Conservation (phyloP, 2,329 filamentous ascomycete genomes). For the Cytospora mali region DNA sequence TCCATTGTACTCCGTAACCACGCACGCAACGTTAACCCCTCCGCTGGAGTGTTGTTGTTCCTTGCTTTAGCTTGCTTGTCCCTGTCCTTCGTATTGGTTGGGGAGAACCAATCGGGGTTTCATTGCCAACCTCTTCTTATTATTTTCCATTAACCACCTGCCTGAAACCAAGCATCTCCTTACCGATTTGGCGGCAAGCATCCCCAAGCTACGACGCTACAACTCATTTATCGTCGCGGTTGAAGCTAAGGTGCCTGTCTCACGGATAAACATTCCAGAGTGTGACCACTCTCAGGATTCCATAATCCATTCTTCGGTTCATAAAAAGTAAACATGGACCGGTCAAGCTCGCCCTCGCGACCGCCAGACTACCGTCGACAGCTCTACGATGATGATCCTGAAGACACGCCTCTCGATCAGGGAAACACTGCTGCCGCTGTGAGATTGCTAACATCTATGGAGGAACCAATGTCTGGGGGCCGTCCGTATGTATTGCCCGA, state of each 20-base stretch:
- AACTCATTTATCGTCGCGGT: background rate
- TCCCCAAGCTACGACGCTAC: background rate
- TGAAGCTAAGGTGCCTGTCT: background rate
- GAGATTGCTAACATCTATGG: slow-evolving; percentile 64
- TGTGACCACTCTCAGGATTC: background rate
- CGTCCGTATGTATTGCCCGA: slow-evolving; percentile 57
- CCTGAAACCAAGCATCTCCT: background rate
- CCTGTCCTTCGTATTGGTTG: slow-evolving; percentile 1
- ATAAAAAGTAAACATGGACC: slow-evolving; percentile 47
- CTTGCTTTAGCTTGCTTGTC: slow-evolving; percentile 1
- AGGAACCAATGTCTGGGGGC: slow-evolving; percentile 51
- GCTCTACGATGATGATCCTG: slow-evolving; percentile 58
- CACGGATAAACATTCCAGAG: slow-evolving; percentile 5
- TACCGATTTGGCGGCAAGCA: background rate
- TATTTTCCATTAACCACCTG: background rate
- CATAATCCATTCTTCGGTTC: background rate
- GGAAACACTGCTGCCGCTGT: slow-evolving; percentile 54
- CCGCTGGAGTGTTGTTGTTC: background rate
- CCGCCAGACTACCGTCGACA: slow-evolving; percentile 62
- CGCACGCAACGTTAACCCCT: too few relatives aligned
- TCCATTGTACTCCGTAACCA: background rate
- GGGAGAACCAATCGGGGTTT: background rate
- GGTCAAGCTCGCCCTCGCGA: slow-evolving; percentile 52
- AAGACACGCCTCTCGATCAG: slow-evolving; percentile 50
- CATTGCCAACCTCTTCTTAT: slow-evolving; percentile 13